Evolutionary conservation across 2,329 filamentous ascomycete genomes (phyloP), one percentile per base, ranked within the genome.

Genomic region (Coleophoma eucalyptorum): DNA sequence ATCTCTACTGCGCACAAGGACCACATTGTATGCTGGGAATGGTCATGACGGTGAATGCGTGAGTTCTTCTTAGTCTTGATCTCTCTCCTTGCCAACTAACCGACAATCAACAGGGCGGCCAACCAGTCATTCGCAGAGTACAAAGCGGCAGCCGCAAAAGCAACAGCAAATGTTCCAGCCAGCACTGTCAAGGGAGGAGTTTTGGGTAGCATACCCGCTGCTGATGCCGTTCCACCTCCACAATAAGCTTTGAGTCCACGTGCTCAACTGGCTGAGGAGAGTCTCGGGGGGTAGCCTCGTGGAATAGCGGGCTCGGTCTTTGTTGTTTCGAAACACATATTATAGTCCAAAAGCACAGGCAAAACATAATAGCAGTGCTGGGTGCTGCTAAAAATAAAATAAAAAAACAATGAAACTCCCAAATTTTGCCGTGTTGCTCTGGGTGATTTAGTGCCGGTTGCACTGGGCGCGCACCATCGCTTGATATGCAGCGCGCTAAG

Each of bases 1-100:
- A 67, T 66, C 62, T 69, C 48, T 72, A 72, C 53, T 73, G 70
- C 58, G 64, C 68, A 2, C 59, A 63, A n/a, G 58, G 47, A 1
- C 62, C 61, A 21, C 69, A 72, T 55, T 73, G 71, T 51, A 63
- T 68, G 56, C 53, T 51, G 19, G 69, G 70, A 12, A 73, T 73
- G 70, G 62, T 65, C 37, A 65, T 66, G 51, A 67, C 70, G n/a
- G 66, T 73, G 41, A 73, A 73, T 52, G 63, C 63, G 40, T 43
- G 19, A 43, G 19, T 38, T 11, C 19, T 18, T 43, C 5, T 15
- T 12, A 38, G 15, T 18, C 32, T 37, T 38, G n/a, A 10, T 41
- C 42, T 19, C 5, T 19, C 10, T 16, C 15, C 7, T 3, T 15
- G 13, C 15, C 18, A 19, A 15, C 7, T 20, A 5, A 26, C 16